Evolutionary conservation across 2,329 filamentous ascomycete genomes (phyloP).

Genomic region (Aureobasidium sp.): DNA sequence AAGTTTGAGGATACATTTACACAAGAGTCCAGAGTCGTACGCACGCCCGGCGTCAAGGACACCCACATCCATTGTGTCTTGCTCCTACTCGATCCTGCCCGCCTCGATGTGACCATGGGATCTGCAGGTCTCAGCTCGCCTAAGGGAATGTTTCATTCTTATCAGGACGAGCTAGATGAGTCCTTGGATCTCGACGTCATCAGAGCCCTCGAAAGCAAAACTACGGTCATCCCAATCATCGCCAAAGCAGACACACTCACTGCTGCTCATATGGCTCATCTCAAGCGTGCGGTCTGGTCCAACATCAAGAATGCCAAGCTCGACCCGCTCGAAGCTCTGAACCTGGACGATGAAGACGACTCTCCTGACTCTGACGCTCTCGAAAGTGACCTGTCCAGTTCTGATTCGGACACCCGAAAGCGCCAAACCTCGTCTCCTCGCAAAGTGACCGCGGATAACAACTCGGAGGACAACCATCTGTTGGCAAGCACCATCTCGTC

Average conservation of each 20-base stretch:
- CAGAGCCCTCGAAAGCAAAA: slow-evolving; percentile 82
- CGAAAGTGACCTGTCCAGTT: slow-evolving; percentile 44
- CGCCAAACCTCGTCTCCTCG: slow-evolving; percentile 35
- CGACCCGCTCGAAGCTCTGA: slow-evolving; percentile 80
- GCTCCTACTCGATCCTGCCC: slow-evolving; percentile 78
- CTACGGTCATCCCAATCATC: slow-evolving; percentile 89
- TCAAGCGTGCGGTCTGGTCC: slow-evolving; percentile 87
- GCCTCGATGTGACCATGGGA: slow-evolving; percentile 72
- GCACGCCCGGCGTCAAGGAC: slow-evolving; percentile 86
- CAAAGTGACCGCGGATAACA: slow-evolving; percentile 18
- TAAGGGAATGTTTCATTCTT: slow-evolving; percentile 32
- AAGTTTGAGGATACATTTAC: slow-evolving; percentile 98
- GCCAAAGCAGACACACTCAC: slow-evolving; percentile 96
- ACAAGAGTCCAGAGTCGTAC: slow-evolving; percentile 95
- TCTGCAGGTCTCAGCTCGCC: slow-evolving; percentile 29
- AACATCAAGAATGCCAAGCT: slow-evolving; percentile 79
- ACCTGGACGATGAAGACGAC: slow-evolving; percentile 63
- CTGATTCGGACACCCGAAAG: slow-evolving; percentile 26
- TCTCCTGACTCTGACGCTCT: slow-evolving; percentile 41
- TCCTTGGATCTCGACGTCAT: slow-evolving; percentile 87
- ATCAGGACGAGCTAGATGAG: slow-evolving; percentile 64
- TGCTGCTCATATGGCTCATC: slow-evolving; percentile 82
- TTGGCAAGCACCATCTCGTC: slow-evolving; percentile 36
- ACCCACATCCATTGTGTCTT: slow-evolving; percentile 97
- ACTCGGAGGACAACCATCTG: slow-evolving; percentile 23